Percentiles rank a stretch among this genome's conserved stretches.
These are phyloP conservation scores for Monosporascus sp. DNA, from an alignment of 2,329 filamentous ascomycete species.

Conservation along the genomic window DNA sequence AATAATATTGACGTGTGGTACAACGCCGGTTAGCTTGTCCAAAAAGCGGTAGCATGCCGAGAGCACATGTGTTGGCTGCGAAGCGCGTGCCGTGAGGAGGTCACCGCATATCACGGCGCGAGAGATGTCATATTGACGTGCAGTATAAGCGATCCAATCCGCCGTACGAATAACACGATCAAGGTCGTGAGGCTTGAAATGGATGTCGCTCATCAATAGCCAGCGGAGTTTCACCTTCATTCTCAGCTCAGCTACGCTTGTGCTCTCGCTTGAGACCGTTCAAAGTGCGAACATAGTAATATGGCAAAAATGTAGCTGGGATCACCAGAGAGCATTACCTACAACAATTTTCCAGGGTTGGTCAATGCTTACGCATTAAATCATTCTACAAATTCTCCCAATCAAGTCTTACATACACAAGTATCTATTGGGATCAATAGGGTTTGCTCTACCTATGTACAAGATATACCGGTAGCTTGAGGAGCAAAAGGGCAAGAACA, in stretches of 20 bases:
- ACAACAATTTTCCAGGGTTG: too few relatives aligned
- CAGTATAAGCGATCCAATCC: conserved; percentile 24
- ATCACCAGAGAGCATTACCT: too few relatives aligned
- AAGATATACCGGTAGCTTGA: too few relatives aligned
- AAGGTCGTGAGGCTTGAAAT: conserved; percentile 26
- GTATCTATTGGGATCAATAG: too few relatives aligned
- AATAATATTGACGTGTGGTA: conserved; percentile 27
- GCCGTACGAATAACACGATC: conserved; percentile 23
- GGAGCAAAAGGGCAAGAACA: too few relatives aligned
- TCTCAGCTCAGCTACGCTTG: background rate
- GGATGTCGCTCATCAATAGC: conserved; percentile 29
- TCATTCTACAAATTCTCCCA: too few relatives aligned
- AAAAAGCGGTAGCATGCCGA: conserved; percentile 29
- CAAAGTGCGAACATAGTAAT: too few relatives aligned
- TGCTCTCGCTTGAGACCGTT: too few relatives aligned
- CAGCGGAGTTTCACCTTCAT: conserved; percentile 12
- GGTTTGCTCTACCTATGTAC: too few relatives aligned
- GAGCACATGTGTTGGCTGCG: conserved; percentile 25
- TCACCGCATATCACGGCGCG: conserved; percentile 29
- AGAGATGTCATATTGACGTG: conserved; percentile 14
- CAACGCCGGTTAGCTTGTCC: conserved; percentile 16
- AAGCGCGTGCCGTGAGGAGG: conserved; percentile 23
- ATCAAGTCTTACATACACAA: too few relatives aligned
- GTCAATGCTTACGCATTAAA: too few relatives aligned
- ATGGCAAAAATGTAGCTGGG: too few relatives aligned